Base-by-base conservation (phyloP, 805 yeast species). In the Candida vaughaniae region DNA sequence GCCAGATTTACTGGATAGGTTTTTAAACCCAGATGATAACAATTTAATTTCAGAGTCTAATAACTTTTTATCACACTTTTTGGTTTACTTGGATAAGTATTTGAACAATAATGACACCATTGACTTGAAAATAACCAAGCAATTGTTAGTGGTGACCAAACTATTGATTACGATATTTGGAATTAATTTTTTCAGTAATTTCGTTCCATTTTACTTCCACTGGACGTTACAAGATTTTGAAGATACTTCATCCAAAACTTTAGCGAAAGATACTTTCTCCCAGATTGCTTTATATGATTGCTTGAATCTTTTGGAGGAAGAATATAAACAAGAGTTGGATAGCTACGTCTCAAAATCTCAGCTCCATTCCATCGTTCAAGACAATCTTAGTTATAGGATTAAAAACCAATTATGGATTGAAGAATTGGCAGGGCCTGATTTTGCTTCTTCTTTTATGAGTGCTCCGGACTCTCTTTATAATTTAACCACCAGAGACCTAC, bases 141-240 rank as follows among this genome's bases (percentile, higher is more conserved):
- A 42, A 50, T 33, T 48, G 18, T 44, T 55, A 3, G 51, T 45
- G 3, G 46, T 57, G 16, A 39, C 64, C 12, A 49, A 52, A 22
- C 47, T 44, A 28, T 39, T 68, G 20, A 38, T 58, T 15, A 38
- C 48, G 8, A 58, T 58, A 18, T 66, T 66, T 36, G 82, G 81
- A 1, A 53, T 74, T 33, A 76, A 75, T 46, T 66, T 73, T 17
- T 47, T 72, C 16, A 63, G 55, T 41, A 72, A 73, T 43, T 69
- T 65, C 32, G 39, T 75, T 3, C 71, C 77, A 3, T 71, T 64
- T 44, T 67, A 73, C 43, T 61, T 61, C 38, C 64, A 62, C 38
- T 75, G 79, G 79, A 58, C 56, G 29, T 2, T 14, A 8, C 11
- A n/a, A 18, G 35, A 30, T 10, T 11, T 19, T 7, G 26, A 27